Conservation (phyloP, 2,329 filamentous ascomycete genomes). For the Fusarium sp. region DNA sequence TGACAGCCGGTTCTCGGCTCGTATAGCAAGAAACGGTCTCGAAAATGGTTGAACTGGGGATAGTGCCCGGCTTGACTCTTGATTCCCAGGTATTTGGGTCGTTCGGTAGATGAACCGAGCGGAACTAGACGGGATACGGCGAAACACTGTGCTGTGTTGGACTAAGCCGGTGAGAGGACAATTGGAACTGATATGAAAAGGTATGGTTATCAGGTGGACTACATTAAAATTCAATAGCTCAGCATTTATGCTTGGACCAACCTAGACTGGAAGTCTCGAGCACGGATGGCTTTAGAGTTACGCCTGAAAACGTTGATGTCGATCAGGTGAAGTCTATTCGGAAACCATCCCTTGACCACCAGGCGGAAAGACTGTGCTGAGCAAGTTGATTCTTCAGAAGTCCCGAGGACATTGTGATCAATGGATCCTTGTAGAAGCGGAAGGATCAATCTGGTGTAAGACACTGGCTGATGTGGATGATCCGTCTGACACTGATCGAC, state of each 20-base stretch:
- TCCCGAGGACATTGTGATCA: rapidly evolving
- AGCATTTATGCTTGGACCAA: neutral
- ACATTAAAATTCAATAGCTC: neutral
- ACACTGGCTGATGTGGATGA: neutral
- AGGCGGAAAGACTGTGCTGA: too few species aligned
- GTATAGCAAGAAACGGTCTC: neutral
- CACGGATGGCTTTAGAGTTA: neutral
- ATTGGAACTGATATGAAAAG: neutral
- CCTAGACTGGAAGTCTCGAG: neutral
- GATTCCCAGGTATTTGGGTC: neutral
- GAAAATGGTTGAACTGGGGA: neutral
- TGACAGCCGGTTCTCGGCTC: neutral
- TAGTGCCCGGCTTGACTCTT: neutral
- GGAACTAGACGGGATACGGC: neutral
- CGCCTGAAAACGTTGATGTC: neutral
- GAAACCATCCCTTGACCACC: neutral
- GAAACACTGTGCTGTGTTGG: neutral
- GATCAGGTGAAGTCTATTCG: neutral
- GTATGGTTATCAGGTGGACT: neutral
- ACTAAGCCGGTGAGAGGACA: neutral
- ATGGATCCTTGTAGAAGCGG: neutral
- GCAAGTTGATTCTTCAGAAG: neutral
- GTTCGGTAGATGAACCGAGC: neutral
- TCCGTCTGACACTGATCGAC: too few species aligned
- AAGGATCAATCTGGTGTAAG: rapidly evolving